These are phyloP conservation scores for Marsdenia floribunda DNA, from an alignment of 257 asterid genomes.

Conservation along the genomic window DNA sequence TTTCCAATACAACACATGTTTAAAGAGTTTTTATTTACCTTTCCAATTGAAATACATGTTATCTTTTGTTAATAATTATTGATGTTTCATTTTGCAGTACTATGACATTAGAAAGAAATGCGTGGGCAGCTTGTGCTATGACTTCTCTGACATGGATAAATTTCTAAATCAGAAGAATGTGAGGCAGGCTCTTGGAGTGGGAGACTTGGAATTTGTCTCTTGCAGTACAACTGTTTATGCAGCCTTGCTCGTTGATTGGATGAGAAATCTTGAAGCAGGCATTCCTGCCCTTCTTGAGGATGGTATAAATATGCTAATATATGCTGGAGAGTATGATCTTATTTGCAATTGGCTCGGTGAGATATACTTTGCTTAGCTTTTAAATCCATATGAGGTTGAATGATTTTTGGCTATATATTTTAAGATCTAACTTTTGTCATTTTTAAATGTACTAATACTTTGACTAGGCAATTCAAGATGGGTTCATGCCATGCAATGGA, in stretches of 20 bases:
- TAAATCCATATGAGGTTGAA: background rate
- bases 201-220: constrained; percentile 31
- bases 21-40: background rate
- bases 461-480: constrained; percentile 86
- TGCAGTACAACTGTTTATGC: constrained; percentile 30
- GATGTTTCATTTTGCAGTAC: constrained; percentile 24
- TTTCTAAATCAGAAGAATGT: constrained; percentile 24
- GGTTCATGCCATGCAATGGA: constrained; percentile 97
- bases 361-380: background rate
- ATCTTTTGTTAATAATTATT: background rate
- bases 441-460: background rate
- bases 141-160: constrained; percentile 38
- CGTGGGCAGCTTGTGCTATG: constrained; percentile 30
- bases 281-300: constrained; percentile 35
- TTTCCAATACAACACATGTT: background rate
- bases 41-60: background rate
- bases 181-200: constrained; percentile 35
- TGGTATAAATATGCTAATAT: constrained; percentile 29
- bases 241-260: constrained; percentile 35
- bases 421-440: background rate
- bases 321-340: constrained; percentile 41
- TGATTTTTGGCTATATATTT: background rate
- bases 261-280: constrained; percentile 34
- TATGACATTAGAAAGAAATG: constrained; percentile 36
- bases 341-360: constrained; percentile 42